Percentiles rank a stretch among this genome's conserved stretches.
Evolutionary conservation across 495 filamentous ascomycete genomes (phyloP).

Genomic region (Lentithecium fluviatile): DNA sequence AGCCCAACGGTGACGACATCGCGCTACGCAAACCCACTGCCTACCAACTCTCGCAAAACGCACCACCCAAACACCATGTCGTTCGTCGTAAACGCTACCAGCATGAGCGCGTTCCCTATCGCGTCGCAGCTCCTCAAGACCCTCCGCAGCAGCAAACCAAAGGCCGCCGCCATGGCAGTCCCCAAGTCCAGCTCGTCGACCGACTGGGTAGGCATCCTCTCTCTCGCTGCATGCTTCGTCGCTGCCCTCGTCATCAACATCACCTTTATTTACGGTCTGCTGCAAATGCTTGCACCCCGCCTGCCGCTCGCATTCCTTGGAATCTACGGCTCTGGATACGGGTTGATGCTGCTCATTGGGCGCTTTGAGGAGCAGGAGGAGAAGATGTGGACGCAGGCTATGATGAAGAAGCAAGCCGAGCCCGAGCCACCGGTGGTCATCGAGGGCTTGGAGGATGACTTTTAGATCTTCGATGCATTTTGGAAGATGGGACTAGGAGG

Average conservation of each 20-base stretch:
- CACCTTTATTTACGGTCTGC: background rate
- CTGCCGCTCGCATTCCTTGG: background rate
- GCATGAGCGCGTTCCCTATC: background rate
- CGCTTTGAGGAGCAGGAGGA: background rate
- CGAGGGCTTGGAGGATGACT: background rate
- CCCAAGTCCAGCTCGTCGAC: no score
- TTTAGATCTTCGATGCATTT: background rate
- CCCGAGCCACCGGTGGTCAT: background rate
- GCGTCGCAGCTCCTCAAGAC: background rate
- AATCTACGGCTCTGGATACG: background rate
- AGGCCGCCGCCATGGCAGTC: background rate
- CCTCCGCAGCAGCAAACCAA: background rate
- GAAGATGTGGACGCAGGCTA: background rate
- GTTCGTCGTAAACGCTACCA: background rate
- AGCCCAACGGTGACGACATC: no score
- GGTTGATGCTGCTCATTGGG: background rate
- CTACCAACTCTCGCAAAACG: background rate
- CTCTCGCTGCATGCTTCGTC: background rate
- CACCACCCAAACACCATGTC: background rate
- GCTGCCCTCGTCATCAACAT: background rate
- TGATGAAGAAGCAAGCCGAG: constrained; percentile 1
- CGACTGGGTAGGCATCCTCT: no score
- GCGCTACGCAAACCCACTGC: background rate
- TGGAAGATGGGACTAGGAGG: background rate
- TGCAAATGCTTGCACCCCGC: background rate